A percentile compares a stretch with the other conserved stretches of the same genome.
Evolutionary conservation across 2,329 filamentous ascomycete species (phyloP).

Genomic region (Periconia digitata): DNA sequence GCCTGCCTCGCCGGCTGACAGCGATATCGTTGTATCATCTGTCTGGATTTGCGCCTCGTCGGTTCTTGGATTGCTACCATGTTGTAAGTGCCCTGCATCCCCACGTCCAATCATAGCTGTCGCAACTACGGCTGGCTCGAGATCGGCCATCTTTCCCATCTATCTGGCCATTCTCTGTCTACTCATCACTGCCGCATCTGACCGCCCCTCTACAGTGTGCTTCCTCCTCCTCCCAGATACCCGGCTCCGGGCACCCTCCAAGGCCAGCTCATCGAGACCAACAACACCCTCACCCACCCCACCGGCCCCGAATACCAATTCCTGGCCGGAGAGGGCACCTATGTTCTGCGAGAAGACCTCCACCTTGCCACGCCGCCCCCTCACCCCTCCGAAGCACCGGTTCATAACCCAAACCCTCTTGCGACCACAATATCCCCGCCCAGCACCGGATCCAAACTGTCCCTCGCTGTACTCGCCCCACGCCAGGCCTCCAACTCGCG

Average conservation of each 20-base stretch:
- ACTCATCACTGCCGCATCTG: constrained; percentile 15
- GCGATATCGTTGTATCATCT: no score
- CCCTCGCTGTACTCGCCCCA: constrained; percentile 70
- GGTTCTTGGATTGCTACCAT: no score
- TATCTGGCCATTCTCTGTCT: no score
- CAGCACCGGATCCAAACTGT: constrained; percentile 80
- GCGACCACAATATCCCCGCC: constrained; percentile 83
- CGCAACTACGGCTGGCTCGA: not conserved
- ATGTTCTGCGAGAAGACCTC: constrained; percentile 86
- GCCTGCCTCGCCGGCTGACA: not conserved
- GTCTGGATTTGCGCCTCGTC: no score
- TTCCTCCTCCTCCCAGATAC: constrained; percentile 84
- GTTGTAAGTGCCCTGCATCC: constrained; percentile 34
- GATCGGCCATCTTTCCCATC: not conserved
- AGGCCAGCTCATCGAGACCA: constrained; percentile 86
- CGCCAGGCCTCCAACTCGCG: constrained; percentile 46
- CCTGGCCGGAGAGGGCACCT: constrained; percentile 92
- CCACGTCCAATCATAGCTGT: constrained; percentile 29
- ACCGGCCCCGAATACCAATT: constrained; percentile 84
- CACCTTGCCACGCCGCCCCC: constrained; percentile 91
- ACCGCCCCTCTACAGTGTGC: constrained; percentile 53
- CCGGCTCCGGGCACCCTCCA: constrained; percentile 72
- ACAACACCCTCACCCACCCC: constrained; percentile 81
- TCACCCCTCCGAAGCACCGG: constrained; percentile 88
- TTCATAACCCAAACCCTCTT: constrained; percentile 86